These are phyloP conservation scores for Ophiostoma sp. DNA, from an alignment of 2,329 filamentous ascomycete species.

Conservation along the genomic window DNA sequence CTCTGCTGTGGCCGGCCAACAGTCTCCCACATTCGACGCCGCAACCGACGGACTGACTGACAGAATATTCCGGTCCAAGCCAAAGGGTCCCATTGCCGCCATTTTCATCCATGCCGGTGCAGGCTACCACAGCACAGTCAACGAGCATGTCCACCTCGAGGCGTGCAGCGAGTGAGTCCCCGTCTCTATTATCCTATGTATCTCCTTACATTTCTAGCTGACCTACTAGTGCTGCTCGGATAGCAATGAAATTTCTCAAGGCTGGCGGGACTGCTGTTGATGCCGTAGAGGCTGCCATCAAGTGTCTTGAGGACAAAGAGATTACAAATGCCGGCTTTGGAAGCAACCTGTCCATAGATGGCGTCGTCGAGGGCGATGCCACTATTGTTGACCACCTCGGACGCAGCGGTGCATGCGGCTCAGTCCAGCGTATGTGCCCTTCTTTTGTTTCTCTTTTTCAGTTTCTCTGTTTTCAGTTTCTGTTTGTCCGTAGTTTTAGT, in stretches of 20 bases:
- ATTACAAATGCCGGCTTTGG: constrained; percentile 97
- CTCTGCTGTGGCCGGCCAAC: neutral
- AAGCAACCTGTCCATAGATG: constrained; percentile 88
- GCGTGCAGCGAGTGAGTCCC: constrained; percentile 78
- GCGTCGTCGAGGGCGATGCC: constrained; percentile 89
- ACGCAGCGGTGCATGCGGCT: constrained; percentile 87
- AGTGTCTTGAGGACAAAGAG: constrained; percentile 82
- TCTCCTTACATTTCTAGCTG: constrained; percentile 1
- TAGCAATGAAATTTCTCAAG: constrained; percentile 75
- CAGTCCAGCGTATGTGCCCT: constrained; percentile 67
- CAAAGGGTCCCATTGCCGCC: constrained; percentile 41
- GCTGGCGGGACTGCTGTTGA: constrained; percentile 76
- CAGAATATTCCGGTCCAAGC: constrained; percentile 30
- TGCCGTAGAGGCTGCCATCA: constrained; percentile 84
- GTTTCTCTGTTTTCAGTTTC: constrained; percentile 26
- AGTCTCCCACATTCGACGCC: neutral
- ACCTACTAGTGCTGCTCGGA: constrained; percentile 63
- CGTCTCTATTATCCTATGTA: neutral
- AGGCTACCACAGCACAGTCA: constrained; percentile 83
- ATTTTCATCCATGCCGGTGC: constrained; percentile 96
- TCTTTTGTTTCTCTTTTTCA: neutral
- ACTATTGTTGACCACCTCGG: constrained; percentile 87
- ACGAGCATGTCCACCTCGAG: constrained; percentile 76
- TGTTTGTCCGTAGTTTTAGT: neutral
- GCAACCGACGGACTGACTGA: constrained; percentile 28